Evolutionary conservation across 768 basidiomycete genomes (phyloP), one percentile per base, ranked within the genome.

Genomic region (Lepiota venenata): DNA sequence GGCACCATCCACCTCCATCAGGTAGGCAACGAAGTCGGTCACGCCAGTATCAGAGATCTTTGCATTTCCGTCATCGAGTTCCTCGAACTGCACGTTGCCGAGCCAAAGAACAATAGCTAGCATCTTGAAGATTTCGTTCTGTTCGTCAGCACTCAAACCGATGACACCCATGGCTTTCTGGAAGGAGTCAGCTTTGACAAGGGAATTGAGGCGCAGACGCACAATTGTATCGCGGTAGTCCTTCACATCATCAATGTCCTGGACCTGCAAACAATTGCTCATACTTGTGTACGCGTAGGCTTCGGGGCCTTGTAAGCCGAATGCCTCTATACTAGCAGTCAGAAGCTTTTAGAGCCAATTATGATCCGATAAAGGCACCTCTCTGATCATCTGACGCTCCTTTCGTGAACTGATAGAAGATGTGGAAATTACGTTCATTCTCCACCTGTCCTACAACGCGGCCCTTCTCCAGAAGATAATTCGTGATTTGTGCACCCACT

Each of bases 381-480:
- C 93, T 83, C 69, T 98, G 93, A 43, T 87, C 91, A 44, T 86
- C 78, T 6, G 89, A 84, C 3, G 97, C 96, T 4, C 86, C 93
- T 67, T 98, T 99, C 22, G 97, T 98, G 69, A 98, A 97, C 66
- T 99, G 97, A 69, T 98, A 99, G 77, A 99, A 98, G 57, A 99
- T 95, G 65, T 99, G 97, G 70, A 98, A 98, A 69, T 97, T 91
- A 57, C 97, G 85, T 71, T 99, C 97, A 60, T 91, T 88, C 67
- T 92, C 88, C 51, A 98, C 91, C 66, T 99, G 97, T 32, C 95
- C 94, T 10, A 98, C 95, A 11, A 98, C 93, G 56, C 94, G 84
- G 18, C 93, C 91, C 71, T 99, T 99, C 72, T 99, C 97, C 56
- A 99, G 74, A 9, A 99, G 81, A 66, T 99, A 99, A 68, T 98